phyloP scores from a whole-genome alignment of 1,284 basidiomycete species.

The Mycosarcoma maydis region DNA sequence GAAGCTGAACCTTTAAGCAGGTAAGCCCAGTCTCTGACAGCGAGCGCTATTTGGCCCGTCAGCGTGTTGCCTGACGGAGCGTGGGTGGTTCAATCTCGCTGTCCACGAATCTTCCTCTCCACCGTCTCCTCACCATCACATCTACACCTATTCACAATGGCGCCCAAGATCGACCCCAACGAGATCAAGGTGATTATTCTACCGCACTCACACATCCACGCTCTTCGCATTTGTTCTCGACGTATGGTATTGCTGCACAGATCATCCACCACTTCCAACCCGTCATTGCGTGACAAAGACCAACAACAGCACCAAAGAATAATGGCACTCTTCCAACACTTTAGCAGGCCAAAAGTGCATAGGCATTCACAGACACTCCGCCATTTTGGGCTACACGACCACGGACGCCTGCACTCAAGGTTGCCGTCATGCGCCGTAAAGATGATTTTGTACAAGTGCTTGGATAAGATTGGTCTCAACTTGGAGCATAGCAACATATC shows the following conservation, averaged over 20 bases:
- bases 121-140: constrained; percentile 44
- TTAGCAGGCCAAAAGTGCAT: too few species aligned
- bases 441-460: not conserved
- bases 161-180: constrained; percentile 76
- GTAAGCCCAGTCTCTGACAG: not conserved
- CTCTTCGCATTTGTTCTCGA: constrained; percentile 6
- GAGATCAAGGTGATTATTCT: constrained; percentile 77
- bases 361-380: too few species aligned
- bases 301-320: not conserved
- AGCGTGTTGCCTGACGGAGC: not conserved
- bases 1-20: not conserved
- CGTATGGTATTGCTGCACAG: constrained; percentile 19
- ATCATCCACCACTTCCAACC: constrained; percentile 2
- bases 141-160: constrained; percentile 56
- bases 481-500: too few species aligned
- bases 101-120: constrained; percentile 11
- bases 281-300: not conserved
- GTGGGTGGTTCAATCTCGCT: constrained; percentile 2
- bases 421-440: not conserved
- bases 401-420: too few species aligned
- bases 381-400: too few species aligned
- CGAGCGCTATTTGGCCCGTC: too few species aligned
- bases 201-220: not conserved
- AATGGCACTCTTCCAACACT: too few species aligned
- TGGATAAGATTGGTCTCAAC: too few species aligned